These are phyloP conservation scores for Neurospora sp. DNA, from an alignment of 495 filamentous ascomycete genomes.

Conservation along the genomic window DNA sequence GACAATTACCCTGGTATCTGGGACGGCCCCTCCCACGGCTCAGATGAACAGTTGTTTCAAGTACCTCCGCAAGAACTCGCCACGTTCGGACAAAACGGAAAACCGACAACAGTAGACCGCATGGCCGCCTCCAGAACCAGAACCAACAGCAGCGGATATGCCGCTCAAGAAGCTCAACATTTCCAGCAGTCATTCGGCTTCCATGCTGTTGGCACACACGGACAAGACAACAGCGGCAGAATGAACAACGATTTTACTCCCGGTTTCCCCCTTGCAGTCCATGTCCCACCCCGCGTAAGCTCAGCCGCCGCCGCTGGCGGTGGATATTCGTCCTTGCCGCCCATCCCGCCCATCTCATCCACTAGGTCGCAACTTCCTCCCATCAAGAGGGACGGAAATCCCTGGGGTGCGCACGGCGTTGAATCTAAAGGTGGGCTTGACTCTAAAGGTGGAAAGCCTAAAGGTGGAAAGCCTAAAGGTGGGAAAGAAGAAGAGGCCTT, in stretches of 20 bases:
- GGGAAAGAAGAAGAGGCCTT: background rate
- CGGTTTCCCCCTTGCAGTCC: background rate
- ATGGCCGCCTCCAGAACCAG: background rate
- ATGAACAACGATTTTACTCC: background rate
- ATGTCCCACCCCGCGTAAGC: background rate
- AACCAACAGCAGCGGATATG: background rate
- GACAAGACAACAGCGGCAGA: background rate
- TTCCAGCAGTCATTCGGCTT: background rate
- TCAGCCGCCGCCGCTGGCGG: background rate
- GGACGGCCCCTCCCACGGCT: background rate
- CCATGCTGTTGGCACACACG: background rate
- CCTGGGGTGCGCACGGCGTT: background rate
- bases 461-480: background rate
- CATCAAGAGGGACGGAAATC: background rate
- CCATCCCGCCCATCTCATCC: background rate
- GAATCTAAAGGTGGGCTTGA: no score
- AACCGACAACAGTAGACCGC: background rate
- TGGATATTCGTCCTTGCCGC: background rate
- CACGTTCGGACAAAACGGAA: background rate
- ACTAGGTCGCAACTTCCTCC: background rate
- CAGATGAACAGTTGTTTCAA: background rate
- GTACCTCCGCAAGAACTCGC: background rate
- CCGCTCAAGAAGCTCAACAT: background rate
- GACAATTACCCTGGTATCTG: background rate
- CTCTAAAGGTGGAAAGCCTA: background rate